Evolutionary conservation across 345 rosid genomes (phyloP).

Genomic region (Turritis glabra): DNA sequence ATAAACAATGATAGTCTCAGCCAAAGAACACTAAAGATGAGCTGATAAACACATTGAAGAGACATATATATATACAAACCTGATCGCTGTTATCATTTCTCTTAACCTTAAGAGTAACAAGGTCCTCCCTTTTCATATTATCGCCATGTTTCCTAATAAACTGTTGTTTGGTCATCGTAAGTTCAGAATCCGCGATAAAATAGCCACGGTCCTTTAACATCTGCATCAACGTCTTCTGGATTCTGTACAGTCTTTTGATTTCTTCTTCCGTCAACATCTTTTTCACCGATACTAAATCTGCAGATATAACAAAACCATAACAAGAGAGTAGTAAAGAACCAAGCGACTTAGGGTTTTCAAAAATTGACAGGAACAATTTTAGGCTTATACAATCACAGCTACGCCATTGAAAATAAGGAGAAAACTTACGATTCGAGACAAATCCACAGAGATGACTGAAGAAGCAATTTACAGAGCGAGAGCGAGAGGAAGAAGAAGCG

Average conservation of each 20-base stretch:
- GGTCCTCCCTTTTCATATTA: constrained; percentile 89
- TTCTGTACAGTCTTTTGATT: constrained; percentile 59
- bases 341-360: constrained; percentile 7
- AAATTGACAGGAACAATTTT: not conserved
- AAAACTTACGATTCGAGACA: constrained; percentile 6
- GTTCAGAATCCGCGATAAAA: constrained; percentile 63
- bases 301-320: not conserved
- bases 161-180: constrained; percentile 51
- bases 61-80: constrained; percentile 39
- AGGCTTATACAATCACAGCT: not conserved
- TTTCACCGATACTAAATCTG: not conserved
- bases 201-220: constrained; percentile 82
- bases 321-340: not conserved
- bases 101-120: constrained; percentile 61
- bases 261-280: constrained; percentile 75
- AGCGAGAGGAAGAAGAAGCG: constrained; percentile 10
- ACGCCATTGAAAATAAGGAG: not conserved
- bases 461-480: not conserved
- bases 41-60: not conserved
- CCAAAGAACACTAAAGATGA: not conserved
- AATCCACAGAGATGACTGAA: not conserved
- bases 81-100: constrained; percentile 58
- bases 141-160: constrained; percentile 66
- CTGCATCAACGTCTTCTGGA: constrained; percentile 74
- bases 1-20: not conserved